These are phyloP conservation scores for Tolypocladium guangdongense DNA, from an alignment of 2,329 filamentous ascomycete genomes.

Conservation along the genomic window DNA sequence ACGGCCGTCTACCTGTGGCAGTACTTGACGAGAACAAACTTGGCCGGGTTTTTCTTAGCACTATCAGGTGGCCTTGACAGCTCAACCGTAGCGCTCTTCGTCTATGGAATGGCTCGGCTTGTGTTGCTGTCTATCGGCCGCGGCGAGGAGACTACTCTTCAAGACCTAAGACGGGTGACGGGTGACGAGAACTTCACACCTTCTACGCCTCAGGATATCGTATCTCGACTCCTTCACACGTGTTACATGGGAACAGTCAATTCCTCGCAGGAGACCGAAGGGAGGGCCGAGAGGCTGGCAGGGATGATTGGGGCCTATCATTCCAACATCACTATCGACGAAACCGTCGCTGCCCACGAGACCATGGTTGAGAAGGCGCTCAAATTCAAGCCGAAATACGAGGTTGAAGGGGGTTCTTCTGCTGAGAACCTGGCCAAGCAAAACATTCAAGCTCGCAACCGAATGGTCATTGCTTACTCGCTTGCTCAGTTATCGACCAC, in stretches of 20 bases:
- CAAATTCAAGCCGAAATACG: constrained; percentile 23
- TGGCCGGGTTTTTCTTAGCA: constrained; percentile 42
- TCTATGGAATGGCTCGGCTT: constrained; percentile 41
- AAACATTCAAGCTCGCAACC: constrained; percentile 54
- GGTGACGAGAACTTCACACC: constrained; percentile 24
- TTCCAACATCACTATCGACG: constrained; percentile 1
- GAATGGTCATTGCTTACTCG: constrained; percentile 55
- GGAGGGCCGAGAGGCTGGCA: not conserved
- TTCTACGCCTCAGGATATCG: constrained; percentile 40
- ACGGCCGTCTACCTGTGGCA: constrained; percentile 36
- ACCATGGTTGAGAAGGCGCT: constrained; percentile 15
- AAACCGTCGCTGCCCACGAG: constrained; percentile 33
- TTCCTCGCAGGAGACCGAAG: constrained; percentile 41
- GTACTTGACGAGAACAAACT: constrained; percentile 37
- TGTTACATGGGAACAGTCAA: constrained; percentile 53
- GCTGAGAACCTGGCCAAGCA: constrained; percentile 54
- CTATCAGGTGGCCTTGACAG: constrained; percentile 26
- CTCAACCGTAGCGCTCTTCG: constrained; percentile 14
- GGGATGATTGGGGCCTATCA: not conserved
- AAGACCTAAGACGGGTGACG: constrained; percentile 14
- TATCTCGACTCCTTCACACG: constrained; percentile 23
- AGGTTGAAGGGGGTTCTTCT: constrained; percentile 13
- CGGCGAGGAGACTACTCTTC: constrained; percentile 14
- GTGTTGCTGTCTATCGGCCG: constrained; percentile 40
- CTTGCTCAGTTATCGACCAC: constrained; percentile 52